Evolutionary conservation across 257 asterid genomes (phyloP), one percentile per base, ranked within the genome.

Genomic region (Salvia hispanica): DNA sequence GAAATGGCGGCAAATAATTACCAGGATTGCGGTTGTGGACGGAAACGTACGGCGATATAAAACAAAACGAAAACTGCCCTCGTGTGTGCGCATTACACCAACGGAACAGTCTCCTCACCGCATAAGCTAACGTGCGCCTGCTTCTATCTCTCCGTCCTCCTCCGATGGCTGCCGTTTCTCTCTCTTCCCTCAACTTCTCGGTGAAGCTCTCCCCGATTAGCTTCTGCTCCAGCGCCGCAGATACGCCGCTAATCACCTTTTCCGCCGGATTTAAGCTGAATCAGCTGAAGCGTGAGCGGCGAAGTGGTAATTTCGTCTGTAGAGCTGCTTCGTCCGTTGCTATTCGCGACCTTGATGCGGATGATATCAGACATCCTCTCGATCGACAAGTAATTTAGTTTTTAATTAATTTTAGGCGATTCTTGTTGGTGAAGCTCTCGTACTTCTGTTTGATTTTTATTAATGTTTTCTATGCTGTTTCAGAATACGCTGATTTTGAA

Each of bases 401-500:
- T 13, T 78, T 42, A 45, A 51, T 53, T 48, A 18, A 46, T 65
- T 43, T 58, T 31, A 4, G 7, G 48, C 11, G 10, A 55, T 42
- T n/a, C n/a, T n/a, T 53, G 9, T 25, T 47, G 3, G 11, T 18
- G 44, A 5, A 55, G 33, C 56, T 31, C 9, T 55, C 3, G 34
- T 25, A 15, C n/a, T 43, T 3, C 10, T 48, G 3, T 7, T 44
- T 52, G 28, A 14, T 13, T 37, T 42, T 28, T 11, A 14, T 6
- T 54, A 4, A 48, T 42, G 36, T 61, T 59, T 28, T 47, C 28
- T 40, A 7, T 53, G 36, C 47, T 62, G 43, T 69, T 70, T 4
- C 93, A 92, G 98, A 92, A 92, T 78, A 92, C 97, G 52, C 71
- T 92, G 82, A 70, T 92, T 76, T 79, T 92, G 94, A 90, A 88